Evolutionary conservation across 2,329 filamentous ascomycete species (phyloP), one percentile per base, ranked within the genome.

Genomic region (Trichoderma sp.): DNA sequence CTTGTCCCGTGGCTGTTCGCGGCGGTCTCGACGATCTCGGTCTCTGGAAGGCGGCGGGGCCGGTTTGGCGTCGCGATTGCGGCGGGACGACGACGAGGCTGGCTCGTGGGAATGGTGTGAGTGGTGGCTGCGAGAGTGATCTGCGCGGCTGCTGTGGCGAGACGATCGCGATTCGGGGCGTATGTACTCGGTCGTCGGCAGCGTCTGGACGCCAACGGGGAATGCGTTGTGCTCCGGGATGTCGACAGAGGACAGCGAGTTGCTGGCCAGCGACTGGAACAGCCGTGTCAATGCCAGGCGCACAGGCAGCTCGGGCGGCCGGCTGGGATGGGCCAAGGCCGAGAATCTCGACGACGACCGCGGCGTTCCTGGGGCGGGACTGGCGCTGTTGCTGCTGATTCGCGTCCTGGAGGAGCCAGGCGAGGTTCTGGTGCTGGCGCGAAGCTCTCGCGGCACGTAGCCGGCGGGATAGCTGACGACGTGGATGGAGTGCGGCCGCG

Each of bases 381-480:
- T 51, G 43, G 21, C 16, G 32, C 60, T 51, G 8, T 46, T 54
- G 26, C 52, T 59, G 58, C 54, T 30, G 43, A 43, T 24, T 13
- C 56, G 58, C 18, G 59, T 24, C 26, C 66, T 51, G 7, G 66
- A 54, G 11, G 63, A 56, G 52, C 24, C 16, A 46, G 63, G 39
- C n/a, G 63, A 66, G 39, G 63, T 66, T 28, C 67, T 24, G 49
- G 68, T 11, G 7, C 67, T 30, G 56, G 68, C 13, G 6, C 82
- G 80, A 55, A 84, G 73, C 68, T 85, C 83, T 69, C 79, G 78
- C 21, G 83, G 83, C 28, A 84, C 76, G 74, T 82, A 82, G 65
- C 81, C 81, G 2, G 80, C 73, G 3, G 81, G 81, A 66, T 79
- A 82, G 32, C 79, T 81, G 70, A 81, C 72, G 65, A 82, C 80